phyloP scores from a whole-genome alignment of 768 basidiomycete genomes.

The Lactarius pseudohatsudake region DNA sequence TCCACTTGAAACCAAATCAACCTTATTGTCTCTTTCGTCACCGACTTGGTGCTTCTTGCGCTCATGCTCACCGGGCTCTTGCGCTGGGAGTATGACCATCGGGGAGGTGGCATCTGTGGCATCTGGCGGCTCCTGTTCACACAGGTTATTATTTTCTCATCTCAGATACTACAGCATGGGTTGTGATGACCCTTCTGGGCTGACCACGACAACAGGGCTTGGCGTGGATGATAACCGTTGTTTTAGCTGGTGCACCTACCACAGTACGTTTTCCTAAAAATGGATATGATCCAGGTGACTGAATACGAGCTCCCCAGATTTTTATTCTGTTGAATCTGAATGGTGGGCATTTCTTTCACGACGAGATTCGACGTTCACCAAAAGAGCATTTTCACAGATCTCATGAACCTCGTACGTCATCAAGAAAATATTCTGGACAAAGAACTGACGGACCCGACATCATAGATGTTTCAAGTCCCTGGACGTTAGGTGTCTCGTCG shows the following conservation, averaged over 20 bases:
- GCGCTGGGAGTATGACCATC: conserved; percentile 10
- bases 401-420: conserved; percentile 11
- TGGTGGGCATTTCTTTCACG: background rate
- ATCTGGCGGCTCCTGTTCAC: conserved; percentile 12
- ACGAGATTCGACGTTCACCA: background rate
- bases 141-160: background rate
- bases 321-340: conserved; percentile 8
- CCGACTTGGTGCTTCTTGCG: background rate
- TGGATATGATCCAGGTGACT: background rate
- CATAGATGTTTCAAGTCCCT: conserved; percentile 13
- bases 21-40: background rate
- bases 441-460: background rate
- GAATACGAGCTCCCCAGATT: background rate
- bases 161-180: background rate
- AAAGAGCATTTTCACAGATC: background rate
- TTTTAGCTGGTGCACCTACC: background rate
- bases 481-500: background rate
- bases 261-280: background rate
- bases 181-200: background rate
- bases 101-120: background rate
- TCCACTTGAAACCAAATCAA: background rate
- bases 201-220: background rate
- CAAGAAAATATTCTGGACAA: background rate
- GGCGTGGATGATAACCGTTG: background rate
- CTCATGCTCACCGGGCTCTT: conserved; percentile 13